phyloP scores from a whole-genome alignment of 495 filamentous ascomycete species.

The Penicillium atrosanguineum region DNA sequence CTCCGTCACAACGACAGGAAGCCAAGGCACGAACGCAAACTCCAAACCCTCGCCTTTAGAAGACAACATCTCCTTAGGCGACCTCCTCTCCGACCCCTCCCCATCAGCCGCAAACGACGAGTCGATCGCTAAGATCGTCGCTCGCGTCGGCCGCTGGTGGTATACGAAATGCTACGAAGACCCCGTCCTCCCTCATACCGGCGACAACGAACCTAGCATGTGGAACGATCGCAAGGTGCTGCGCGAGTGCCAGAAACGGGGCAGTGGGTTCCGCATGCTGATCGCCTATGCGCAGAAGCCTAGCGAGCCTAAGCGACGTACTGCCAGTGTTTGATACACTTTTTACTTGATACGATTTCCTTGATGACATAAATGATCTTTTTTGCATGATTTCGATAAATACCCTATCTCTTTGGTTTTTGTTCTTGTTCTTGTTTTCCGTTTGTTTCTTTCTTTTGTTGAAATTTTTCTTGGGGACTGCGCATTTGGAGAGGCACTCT shows the following conservation, averaged over 20 bases:
- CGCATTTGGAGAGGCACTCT: neutral
- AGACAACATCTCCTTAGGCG: slow-evolving; percentile 60
- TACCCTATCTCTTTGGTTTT: slow-evolving; percentile 12
- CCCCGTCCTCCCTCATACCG: slow-evolving; percentile 48
- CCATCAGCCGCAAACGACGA: slow-evolving; percentile 62
- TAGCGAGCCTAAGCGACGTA: slow-evolving; percentile 53
- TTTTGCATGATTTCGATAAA: slow-evolving; percentile 6
- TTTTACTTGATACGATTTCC: neutral
- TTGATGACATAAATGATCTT: slow-evolving; percentile 1
- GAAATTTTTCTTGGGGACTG: neutral
- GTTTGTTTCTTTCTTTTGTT: neutral
- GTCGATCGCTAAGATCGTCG: slow-evolving; percentile 86
- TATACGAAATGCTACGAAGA: slow-evolving; percentile 89
- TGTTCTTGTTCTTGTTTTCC: too few relatives aligned
- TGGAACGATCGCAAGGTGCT: slow-evolving; percentile 77
- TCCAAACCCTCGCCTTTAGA: slow-evolving; percentile 36
- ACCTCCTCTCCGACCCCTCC: slow-evolving; percentile 63
- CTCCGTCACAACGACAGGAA: slow-evolving; percentile 23
- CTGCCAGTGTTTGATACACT: slow-evolving; percentile 49
- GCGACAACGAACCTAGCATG: slow-evolving; percentile 59
- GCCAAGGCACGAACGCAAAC: slow-evolving; percentile 15
- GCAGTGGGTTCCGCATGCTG: slow-evolving; percentile 83
- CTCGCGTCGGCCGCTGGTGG: slow-evolving; percentile 94
- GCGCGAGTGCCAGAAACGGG: slow-evolving; percentile 79
- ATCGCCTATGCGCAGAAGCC: slow-evolving; percentile 91